These are phyloP conservation scores for Cenchrus fungigraminus DNA, from an alignment of 176 grass and related monocot species.

Conservation along the genomic window DNA sequence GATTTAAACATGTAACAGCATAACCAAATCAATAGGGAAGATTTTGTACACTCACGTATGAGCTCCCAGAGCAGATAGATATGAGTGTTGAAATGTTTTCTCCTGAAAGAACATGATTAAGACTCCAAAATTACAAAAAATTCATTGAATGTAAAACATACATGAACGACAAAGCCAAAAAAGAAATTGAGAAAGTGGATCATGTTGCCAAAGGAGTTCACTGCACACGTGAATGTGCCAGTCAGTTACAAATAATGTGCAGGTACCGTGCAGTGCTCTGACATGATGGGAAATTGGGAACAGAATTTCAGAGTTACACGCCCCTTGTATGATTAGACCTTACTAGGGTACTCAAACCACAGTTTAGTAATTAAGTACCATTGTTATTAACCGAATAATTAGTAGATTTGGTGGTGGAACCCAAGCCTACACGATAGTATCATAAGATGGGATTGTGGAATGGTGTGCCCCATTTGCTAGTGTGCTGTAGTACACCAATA, in stretches of 20 bases:
- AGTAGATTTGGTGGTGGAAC: conserved; percentile 6
- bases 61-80: conserved; percentile 82
- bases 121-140: conserved; percentile 6
- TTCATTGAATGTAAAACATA: not conserved
- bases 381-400: not conserved
- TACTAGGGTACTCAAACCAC: not conserved
- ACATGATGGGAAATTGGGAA: not conserved
- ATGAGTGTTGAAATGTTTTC: conserved; percentile 96
- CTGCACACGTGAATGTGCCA: not conserved
- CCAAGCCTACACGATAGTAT: not conserved
- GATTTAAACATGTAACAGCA: not conserved
- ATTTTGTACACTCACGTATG: conserved; percentile 78
- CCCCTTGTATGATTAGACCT: not conserved
- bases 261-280: not conserved
- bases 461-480: not conserved
- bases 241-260: not conserved
- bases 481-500: conserved; percentile 12
- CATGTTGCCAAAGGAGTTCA: not conserved
- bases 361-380: not conserved
- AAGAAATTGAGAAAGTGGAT: not conserved
- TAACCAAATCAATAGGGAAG: conserved; percentile 31
- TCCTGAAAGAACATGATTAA: conserved; percentile 57
- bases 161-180: conserved; percentile 3
- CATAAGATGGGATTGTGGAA: not conserved
- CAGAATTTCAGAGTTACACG: not conserved